These are phyloP conservation scores for Houttuynia cordata DNA, from an alignment of 164 flowering plant species.

Conservation along the genomic window DNA sequence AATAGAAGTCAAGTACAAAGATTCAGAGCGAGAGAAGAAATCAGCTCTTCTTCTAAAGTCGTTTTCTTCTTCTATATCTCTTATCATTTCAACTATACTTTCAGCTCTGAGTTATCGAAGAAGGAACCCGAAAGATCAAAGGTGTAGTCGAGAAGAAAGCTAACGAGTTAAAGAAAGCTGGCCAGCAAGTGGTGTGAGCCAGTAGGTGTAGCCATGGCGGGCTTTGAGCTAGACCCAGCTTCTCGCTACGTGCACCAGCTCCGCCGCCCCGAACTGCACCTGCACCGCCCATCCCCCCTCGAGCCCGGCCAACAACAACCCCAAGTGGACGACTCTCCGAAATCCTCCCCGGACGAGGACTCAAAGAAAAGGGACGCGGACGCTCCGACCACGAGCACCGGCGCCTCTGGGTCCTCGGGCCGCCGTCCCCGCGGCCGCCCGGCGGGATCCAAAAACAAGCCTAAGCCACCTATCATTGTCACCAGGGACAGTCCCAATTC, in stretches of 20 bases:
- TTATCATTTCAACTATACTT: background rate
- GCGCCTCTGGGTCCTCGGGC: slow-evolving; percentile 2
- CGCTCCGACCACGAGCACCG: slow-evolving; percentile 9
- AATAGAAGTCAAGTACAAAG: background rate
- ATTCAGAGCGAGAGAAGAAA: background rate
- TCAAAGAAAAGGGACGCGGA: slow-evolving; percentile 1
- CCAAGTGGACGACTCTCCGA: slow-evolving; percentile 7
- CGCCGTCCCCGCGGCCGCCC: slow-evolving; percentile 27
- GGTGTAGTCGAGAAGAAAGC: background rate
- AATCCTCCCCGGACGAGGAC: slow-evolving; percentile 11
- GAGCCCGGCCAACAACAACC: slow-evolving; percentile 1
- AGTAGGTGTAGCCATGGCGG: slow-evolving; percentile 35
- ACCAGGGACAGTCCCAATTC: slow-evolving; percentile 22
- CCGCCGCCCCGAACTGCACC: slow-evolving; percentile 24
- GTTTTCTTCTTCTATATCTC: background rate
- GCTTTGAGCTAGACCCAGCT: slow-evolving; percentile 20
- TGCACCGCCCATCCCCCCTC: slow-evolving; percentile 13
- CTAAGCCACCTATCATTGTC: slow-evolving; percentile 23
- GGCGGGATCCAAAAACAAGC: slow-evolving; percentile 26
- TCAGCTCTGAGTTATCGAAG: background rate
- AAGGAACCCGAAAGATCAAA: background rate
- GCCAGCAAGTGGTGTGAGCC: slow-evolving; percentile 43
- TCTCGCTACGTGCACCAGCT: slow-evolving; percentile 37
- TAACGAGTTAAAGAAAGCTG: slow-evolving; percentile 18
- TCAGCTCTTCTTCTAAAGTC: background rate